These are phyloP conservation scores for Arthrobotrys sinensis DNA, from an alignment of 2,329 filamentous ascomycete genomes.

Conservation along the genomic window DNA sequence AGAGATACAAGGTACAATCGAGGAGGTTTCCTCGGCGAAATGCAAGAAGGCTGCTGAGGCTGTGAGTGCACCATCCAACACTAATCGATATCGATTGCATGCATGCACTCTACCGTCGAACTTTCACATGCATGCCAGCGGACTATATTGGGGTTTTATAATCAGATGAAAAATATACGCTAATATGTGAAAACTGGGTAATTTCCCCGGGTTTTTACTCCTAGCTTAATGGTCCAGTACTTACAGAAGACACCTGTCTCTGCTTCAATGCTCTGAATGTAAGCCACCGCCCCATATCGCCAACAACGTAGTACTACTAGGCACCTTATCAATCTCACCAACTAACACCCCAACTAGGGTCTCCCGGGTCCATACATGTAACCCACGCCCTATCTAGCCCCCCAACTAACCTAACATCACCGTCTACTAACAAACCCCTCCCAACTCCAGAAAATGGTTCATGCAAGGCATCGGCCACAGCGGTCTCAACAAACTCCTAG, in stretches of 20 bases:
- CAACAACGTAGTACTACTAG: no score
- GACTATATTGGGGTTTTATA: no score
- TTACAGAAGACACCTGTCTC: conserved; percentile 95
- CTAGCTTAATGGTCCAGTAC: conserved; percentile 87
- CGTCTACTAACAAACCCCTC: neutral
- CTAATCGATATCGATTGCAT: neutral
- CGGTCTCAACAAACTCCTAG: conserved; percentile 90
- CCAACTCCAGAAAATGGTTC: conserved; percentile 93
- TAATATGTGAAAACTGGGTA: no score
- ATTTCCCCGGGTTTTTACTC: no score
- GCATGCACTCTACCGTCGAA: no score
- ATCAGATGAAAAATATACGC: no score
- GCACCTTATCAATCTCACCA: neutral
- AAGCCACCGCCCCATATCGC: neutral
- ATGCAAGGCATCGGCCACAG: conserved; percentile 84
- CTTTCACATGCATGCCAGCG: no score
- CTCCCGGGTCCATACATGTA: conserved; percentile 97
- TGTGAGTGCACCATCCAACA: conserved; percentile 70
- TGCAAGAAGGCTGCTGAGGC: conserved; percentile 83
- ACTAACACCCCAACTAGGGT: conserved; percentile 69
- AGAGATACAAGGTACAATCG: conserved; percentile 92
- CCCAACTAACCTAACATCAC: neutral
- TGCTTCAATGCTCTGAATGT: conserved; percentile 87
- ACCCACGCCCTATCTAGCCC: conserved; percentile 61
- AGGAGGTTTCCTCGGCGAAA: conserved; percentile 92